Conservation (phyloP, 192 early-diverging fungal species). For the Spizellomyces punctatus region DNA sequence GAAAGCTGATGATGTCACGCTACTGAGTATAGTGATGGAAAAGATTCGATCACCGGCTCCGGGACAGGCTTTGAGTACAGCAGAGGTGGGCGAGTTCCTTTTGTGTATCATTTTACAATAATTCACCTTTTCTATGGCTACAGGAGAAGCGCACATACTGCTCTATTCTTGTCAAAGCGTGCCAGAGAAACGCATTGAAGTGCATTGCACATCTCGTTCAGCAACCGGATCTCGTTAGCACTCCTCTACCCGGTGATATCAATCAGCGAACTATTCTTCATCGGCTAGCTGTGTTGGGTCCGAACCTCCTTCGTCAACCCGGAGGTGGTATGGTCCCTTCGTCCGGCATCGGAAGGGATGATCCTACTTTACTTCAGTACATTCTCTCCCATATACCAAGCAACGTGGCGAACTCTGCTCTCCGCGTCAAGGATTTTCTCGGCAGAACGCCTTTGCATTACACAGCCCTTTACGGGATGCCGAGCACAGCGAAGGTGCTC, state of each 20-base stretch:
- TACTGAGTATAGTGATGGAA: conserved; percentile 17
- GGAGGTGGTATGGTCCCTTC: not conserved
- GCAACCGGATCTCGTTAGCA: conserved; percentile 9
- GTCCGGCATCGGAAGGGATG: conserved; percentile 28
- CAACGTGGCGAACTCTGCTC: conserved; percentile 27
- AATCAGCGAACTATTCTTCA: conserved; percentile 67
- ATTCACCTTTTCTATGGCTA: not conserved
- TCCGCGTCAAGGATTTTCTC: conserved; percentile 52
- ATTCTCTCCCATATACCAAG: conserved; percentile 40
- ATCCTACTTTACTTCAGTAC: conserved; percentile 40
- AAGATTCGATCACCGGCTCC: not conserved
- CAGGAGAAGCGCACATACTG: conserved; percentile 1
- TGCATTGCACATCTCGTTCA: conserved; percentile 22
- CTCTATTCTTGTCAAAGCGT: conserved; percentile 30
- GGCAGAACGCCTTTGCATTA: conserved; percentile 67
- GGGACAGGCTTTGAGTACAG: not conserved
- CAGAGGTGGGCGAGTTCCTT: not conserved
- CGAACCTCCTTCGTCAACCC: conserved; percentile 20
- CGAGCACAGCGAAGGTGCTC: conserved; percentile 47
- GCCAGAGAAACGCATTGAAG: conserved; percentile 4
- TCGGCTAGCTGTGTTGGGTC: conserved; percentile 51
- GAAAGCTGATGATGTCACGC: conserved; percentile 14
- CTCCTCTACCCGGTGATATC: conserved; percentile 44
- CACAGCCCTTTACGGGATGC: conserved; percentile 55
- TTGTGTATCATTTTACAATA: too few relatives aligned